phyloP scores from a whole-genome alignment of 2,329 filamentous ascomycete genomes.

The Trichophyton benhamiae region DNA sequence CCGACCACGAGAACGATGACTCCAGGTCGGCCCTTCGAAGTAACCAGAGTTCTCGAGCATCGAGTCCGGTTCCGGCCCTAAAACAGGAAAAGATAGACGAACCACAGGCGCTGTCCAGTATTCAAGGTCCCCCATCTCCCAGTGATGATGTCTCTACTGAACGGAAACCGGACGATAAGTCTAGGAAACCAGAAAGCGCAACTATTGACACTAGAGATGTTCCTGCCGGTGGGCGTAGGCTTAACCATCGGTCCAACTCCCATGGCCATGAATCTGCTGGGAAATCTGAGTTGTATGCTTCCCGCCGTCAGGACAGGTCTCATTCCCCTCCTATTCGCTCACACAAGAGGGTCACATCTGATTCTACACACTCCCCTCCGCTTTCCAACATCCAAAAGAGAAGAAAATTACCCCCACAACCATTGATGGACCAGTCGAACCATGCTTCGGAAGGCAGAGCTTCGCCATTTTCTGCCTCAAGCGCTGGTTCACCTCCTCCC shows the following conservation, averaged over 20 bases:
- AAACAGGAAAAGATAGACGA: slow-evolving; percentile 29
- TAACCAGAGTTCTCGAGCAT: slow-evolving; percentile 17
- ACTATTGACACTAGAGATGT: background rate
- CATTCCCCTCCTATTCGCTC: slow-evolving; percentile 27
- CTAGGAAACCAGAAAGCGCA: slow-evolving; percentile 1
- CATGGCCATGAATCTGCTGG: background rate
- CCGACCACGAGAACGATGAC: slow-evolving; percentile 19
- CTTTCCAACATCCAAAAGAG: slow-evolving; percentile 14
- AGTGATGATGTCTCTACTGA: slow-evolving; percentile 11
- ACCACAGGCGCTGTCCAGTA: slow-evolving; percentile 17
- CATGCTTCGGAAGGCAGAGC: slow-evolving; percentile 36
- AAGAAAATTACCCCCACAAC: slow-evolving; percentile 28
- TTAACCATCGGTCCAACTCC: slow-evolving; percentile 2
- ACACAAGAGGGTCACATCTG: slow-evolving; percentile 27
- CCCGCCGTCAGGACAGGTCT: slow-evolving; percentile 19
- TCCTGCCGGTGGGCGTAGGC: background rate
- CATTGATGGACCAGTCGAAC: slow-evolving; percentile 30
- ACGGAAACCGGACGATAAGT: background rate
- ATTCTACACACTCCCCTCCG: slow-evolving; percentile 23
- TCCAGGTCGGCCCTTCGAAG: slow-evolving; percentile 17
- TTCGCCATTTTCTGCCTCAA: slow-evolving; percentile 32
- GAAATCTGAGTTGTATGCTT: background rate
- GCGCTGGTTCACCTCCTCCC: slow-evolving; percentile 33
- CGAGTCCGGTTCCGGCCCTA: slow-evolving; percentile 21
- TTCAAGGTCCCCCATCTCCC: slow-evolving; percentile 15